Base-by-base conservation (phyloP, 2,329 filamentous ascomycete species). In the Arthrinium phaeospermum region DNA sequence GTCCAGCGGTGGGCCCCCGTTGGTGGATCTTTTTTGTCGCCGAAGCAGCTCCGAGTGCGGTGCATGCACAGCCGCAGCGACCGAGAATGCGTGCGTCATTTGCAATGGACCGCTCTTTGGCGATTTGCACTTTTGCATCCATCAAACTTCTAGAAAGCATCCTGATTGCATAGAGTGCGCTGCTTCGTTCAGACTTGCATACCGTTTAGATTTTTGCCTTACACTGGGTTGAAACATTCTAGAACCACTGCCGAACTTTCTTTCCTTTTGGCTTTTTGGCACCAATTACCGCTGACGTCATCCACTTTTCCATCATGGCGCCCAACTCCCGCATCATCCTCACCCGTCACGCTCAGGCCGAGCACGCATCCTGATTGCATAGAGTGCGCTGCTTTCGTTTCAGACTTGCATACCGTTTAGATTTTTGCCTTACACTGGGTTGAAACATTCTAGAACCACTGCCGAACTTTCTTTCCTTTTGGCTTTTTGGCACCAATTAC, bases 301-400 rank as follows among this genome's bases (percentile, higher is more conserved):
- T 34, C 44, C 41, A 13, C 67, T 51, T 24, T 67, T 64, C 68
- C 67, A 73, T 44, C 49, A 78, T 79, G 77, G 76, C 78, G 13
- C 78, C 77, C 24, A 74, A 78, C 53, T 79, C 77, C 19, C 76
- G 75, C 22, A 69, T 79, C 30, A 73, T 78, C n/a, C 74, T 79
- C 64, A 76, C 73, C 64, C 76, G 77, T 1, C 77, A 78, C 61
- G 78, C 76, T 8, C 77, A 79, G 64, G 76, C 78, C n/a, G 76
- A 79, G 71, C 78, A 78, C 70, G n/a, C n/a, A n/a, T n/a, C n/a
- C n/a, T n/a, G n/a, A n/a, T n/a, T n/a, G n/a, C n/a, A n/a, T n/a
- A n/a, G n/a, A n/a, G n/a, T n/a, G n/a, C n/a, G n/a, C n/a, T n/a
- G n/a, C n/a, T 19, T 41, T 64, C 10, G 34, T n/a, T 64, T 2